Evolutionary conservation across 1,284 basidiomycete species (phyloP), one percentile per base, ranked within the genome.

Genomic region (Tranzscheliella williamsii): DNA sequence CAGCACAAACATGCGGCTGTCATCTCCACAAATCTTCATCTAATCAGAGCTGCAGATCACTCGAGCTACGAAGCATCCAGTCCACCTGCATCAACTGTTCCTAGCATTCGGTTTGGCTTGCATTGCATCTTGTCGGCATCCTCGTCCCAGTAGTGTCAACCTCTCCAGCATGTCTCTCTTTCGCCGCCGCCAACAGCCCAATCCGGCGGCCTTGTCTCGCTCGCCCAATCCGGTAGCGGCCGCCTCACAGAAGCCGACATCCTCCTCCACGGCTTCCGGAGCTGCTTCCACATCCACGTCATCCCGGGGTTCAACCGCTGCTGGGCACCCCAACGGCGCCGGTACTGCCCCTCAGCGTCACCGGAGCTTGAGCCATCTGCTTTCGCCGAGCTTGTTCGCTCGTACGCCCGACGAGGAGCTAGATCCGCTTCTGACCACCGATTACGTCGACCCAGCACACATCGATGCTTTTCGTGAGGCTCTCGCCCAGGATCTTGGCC

Each of bases 401-500:
- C 40, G 31, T 18, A 38, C 48, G 27, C 61, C 61, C 0, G 42
- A 42, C 22, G 47, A 63, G 23, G 47, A 54, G 24, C 63, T 69
- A 16, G 43, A 70, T 37, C 69, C 69, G 15, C 57, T 73, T 8
- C 50, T 73, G 30, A 67, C 57, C n/a, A 48, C 44, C 31, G 47
- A 61, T 12, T 73, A 64, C 38, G 47, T 51, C 23, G 55, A 58
- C 7, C 56, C 60, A 2, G 47, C 60, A 4, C 67, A 70, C 37
- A 49, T 73, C 7, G 62, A 60, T 8, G 67, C 71, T 2, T 73
- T 73, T 26, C 62, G 54, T 3, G 67, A 72, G 18, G 71, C 71
- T 1, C 51, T 73, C 9, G 43, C 50, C 1, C 43, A 64, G 8
- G 71, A 73, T 21, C 57, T 66, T 1, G 69, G 71, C 22, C 57